Base-by-base conservation (phyloP, 139 green algal genomes). In the Trebouxia sp. region DNA sequence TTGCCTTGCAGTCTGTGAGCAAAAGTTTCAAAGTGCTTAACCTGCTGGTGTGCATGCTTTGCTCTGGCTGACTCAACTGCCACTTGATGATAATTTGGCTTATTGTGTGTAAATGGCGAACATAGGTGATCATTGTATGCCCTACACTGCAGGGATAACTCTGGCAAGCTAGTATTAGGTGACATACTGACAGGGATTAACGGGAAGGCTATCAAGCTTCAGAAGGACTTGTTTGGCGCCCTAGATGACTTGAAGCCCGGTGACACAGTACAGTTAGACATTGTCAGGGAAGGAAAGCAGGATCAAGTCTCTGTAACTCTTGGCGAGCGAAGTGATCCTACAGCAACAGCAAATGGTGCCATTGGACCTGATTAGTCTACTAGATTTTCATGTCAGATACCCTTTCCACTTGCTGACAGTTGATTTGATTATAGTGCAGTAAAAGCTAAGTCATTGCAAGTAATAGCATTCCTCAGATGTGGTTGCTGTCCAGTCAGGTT, bases 181-280 rank as follows among this genome's bases (percentile, higher is more conserved):
- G 90, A 93, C 69, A 75, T 94, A 30, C 88, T 94, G 47, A 82
- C 88, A 4, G 84, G 80, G 28, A 78, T 94, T 26, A 86, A 90
- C 28, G 88, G 87, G 35, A 77, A 83, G 58, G 53, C 67, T 2
- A 84, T 95, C 42, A 83, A 80, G 37, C 69, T 74, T 17, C 83
- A 92, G 53, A 84, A 86, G 3, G 89, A 94, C 48, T 80, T 95
- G 41, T 88, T 93, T 53, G 84, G 81, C 41, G 79, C 67, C 1
- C 86, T 95, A 55, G 91, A 95, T 65, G 81, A 87, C 28, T 88
- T 88, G 65, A 79, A 85, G 24, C 69, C 87, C 35, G 85, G 89
- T 17, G 83, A 92, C n/a, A 87, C 50, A 4, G 79, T 92, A 1
- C 50, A 83, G 17, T 45, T 92, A 22, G 77, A 87, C 38, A 58